A percentile compares a stretch with the other conserved stretches of the same genome.
Conservation (phyloP, 169 alveolate genomes). For the Cystoisospora suis region DNA sequence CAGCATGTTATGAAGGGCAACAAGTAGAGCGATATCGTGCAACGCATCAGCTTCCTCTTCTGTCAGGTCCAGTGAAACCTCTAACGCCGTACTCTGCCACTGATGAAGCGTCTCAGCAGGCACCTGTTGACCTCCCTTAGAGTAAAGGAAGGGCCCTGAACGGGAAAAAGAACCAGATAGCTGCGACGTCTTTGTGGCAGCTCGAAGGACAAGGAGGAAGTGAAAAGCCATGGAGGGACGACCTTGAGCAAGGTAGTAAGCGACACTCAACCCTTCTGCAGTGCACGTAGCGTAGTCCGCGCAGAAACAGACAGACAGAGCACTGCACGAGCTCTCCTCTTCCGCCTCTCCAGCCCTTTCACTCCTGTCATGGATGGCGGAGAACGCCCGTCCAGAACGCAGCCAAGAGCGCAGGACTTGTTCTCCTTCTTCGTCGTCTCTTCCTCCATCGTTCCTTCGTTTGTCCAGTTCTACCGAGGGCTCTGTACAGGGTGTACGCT, state of each 20-base stretch:
- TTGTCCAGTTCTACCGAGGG: too few relatives aligned
- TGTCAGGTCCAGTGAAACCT: slow-evolving; percentile 4
- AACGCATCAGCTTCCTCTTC: slow-evolving; percentile 39
- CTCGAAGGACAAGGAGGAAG: slow-evolving; percentile 57
- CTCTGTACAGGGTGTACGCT: too few relatives aligned
- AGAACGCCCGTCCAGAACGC: slow-evolving; percentile 4
- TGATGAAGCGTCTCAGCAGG: neutral
- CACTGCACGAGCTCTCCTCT: neutral
- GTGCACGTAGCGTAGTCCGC: neutral
- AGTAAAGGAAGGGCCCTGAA: neutral
- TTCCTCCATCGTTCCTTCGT: too few relatives aligned
- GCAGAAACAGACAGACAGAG: too few relatives aligned
- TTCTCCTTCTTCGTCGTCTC: neutral
- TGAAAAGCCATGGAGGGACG: slow-evolving; percentile 69
- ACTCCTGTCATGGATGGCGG: neutral
- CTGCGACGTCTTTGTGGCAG: neutral
- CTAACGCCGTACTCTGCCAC: slow-evolving; percentile 14
- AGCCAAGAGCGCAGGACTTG: neutral
- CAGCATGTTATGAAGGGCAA: slow-evolving; percentile 70
- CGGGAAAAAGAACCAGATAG: neutral
- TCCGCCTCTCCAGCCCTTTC: neutral
- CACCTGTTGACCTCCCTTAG: neutral
- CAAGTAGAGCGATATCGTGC: slow-evolving; percentile 67
- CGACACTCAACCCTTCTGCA: slow-evolving; percentile 68
- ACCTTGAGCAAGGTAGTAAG: slow-evolving; percentile 72